phyloP scores from a whole-genome alignment of 306 rosid species.

The Medicago ruthenica region DNA sequence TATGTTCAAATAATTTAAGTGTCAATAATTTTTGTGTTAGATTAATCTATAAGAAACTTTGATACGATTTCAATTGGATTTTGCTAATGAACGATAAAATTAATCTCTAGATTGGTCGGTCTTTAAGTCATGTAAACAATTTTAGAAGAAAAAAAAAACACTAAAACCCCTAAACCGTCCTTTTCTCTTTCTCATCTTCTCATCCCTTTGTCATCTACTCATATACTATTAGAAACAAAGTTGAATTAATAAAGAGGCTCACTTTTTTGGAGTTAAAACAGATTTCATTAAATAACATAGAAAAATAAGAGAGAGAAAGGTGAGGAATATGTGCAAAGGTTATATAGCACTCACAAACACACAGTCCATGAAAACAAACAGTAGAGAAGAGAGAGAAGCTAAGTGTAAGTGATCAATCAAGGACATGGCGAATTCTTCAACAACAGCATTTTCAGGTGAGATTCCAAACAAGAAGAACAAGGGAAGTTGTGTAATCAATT shows the following conservation, averaged over 20 bases:
- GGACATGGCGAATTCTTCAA: conserved; percentile 49
- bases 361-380: conserved; percentile 41
- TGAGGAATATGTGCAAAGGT: conserved; percentile 57
- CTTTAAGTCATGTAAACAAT: no score
- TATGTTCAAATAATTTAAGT: no score
- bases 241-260: conserved; percentile 32
- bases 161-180: no score
- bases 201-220: no score
- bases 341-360: background rate
- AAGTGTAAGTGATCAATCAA: no score
- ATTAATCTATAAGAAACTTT: no score
- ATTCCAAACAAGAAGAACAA: conserved; percentile 38
- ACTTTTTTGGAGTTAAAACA: conserved; percentile 38
- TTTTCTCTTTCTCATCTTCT: no score
- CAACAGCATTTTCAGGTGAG: conserved; percentile 57
- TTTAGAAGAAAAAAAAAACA: no score
- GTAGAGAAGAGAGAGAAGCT: conserved; percentile 52
- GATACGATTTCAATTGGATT: no score
- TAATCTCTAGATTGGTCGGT: no score
- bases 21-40: no score
- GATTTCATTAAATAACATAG: background rate
- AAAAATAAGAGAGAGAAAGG: background rate
- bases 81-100: no score
- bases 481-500: background rate
- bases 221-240: background rate